Conservation (phyloP, 257 asterid genomes). For the Plantago major region DNA sequence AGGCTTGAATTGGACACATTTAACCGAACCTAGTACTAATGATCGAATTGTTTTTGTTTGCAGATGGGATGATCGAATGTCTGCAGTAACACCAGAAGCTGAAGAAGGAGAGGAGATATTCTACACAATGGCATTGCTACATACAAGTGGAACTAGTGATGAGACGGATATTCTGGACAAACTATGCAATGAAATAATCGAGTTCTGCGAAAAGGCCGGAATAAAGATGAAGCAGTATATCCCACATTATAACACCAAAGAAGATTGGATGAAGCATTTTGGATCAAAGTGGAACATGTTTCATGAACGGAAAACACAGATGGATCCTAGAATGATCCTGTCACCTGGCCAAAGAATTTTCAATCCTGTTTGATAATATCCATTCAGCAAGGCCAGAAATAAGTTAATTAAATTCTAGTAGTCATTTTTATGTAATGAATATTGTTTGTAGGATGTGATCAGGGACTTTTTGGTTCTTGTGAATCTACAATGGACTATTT, state of each 20-base stretch:
- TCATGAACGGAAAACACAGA: slow-evolving; percentile 22
- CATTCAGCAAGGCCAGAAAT: no score
- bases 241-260: slow-evolving; percentile 26
- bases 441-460: no score
- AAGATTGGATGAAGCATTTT: slow-evolving; percentile 36
- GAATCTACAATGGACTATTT: no score
- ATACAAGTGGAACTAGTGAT: slow-evolving; percentile 19
- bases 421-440: no score
- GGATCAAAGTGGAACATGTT: slow-evolving; percentile 35
- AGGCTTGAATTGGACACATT: neutral
- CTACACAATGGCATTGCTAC: slow-evolving; percentile 30
- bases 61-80: slow-evolving; percentile 34
- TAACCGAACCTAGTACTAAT: neutral
- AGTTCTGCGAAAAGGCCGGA: slow-evolving; percentile 22
- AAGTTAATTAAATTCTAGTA: no score
- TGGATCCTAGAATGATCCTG: slow-evolving; percentile 34
- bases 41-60: neutral
- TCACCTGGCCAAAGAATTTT: slow-evolving; percentile 39
- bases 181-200: slow-evolving; percentile 25
- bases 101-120: slow-evolving; percentile 25
- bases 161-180: slow-evolving; percentile 20
- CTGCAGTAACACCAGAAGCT: slow-evolving; percentile 31
- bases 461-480: no score
- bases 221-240: slow-evolving; percentile 33
- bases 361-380: neutral